Conservation (phyloP, 306 rosid species). For the Acacia acuminata region DNA sequence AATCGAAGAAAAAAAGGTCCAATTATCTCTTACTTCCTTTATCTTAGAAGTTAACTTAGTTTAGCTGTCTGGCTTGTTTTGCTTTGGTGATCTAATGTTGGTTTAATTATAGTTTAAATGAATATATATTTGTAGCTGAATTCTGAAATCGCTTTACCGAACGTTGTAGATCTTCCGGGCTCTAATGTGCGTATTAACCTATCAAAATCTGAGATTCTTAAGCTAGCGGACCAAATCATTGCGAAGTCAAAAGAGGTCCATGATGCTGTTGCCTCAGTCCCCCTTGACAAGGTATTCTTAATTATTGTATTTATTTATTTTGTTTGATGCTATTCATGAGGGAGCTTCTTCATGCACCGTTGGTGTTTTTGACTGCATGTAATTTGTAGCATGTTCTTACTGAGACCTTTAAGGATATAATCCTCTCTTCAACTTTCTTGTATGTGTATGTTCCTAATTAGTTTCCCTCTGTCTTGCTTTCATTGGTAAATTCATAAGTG, state of each 20-base stretch:
- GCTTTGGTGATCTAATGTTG: not conserved
- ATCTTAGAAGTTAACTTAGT: not conserved
- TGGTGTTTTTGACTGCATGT: not conserved
- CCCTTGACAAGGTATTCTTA: conserved; percentile 72
- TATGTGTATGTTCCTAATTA: not conserved
- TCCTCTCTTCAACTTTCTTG: not conserved
- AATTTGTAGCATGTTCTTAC: not conserved
- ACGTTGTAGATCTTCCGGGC: conserved; percentile 71
- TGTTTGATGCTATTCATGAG: not conserved
- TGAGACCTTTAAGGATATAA: not conserved
- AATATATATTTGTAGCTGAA: not conserved
- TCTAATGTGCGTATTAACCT: conserved; percentile 57
- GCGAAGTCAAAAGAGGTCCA: conserved; percentile 76
- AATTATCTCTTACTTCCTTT: conserved; percentile 3
- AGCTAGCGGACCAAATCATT: conserved; percentile 69
- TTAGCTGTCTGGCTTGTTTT: not conserved
- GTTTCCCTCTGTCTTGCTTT: not conserved
- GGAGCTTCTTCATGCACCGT: not conserved
- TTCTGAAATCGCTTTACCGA: not conserved
- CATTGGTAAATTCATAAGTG: conserved; percentile 1
- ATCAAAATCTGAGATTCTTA: conserved; percentile 79
- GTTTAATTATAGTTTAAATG: too few relatives aligned
- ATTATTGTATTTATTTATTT: not conserved
- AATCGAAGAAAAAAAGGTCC: conserved; percentile 69
- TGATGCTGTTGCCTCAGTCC: conserved; percentile 75